Percentiles rank a stretch among this genome's conserved stretches.
phyloP scores from a whole-genome alignment of 2,329 filamentous ascomycete species.

The Aspergillus uvarum region DNA sequence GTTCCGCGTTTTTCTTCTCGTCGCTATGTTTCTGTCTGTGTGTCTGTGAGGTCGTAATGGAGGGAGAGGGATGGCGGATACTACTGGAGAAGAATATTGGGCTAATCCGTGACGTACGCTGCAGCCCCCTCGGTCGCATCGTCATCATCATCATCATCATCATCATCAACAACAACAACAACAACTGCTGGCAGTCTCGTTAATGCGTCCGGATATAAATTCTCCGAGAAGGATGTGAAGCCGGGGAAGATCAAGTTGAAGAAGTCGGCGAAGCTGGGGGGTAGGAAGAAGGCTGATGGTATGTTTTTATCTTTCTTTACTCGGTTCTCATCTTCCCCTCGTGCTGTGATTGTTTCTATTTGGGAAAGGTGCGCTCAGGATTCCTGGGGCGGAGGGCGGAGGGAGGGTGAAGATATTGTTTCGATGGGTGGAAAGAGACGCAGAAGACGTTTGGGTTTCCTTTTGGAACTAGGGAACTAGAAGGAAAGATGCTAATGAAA shows the following conservation, averaged over 20 bases:
- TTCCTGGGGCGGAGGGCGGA: neutral
- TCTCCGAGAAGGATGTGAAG: conserved; percentile 46
- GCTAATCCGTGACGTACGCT: neutral
- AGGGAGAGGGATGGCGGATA: too few species aligned
- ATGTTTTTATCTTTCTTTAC: conserved; percentile 10
- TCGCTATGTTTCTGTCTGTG: neutral
- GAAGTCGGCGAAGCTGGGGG: conserved; percentile 28
- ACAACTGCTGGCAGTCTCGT: conserved; percentile 39
- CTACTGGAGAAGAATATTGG: too few species aligned
- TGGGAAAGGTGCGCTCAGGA: too few species aligned
- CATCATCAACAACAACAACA: conserved; percentile 15
- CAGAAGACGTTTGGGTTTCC: too few species aligned
- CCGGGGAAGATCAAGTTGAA: conserved; percentile 47
- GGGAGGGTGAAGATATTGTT: neutral
- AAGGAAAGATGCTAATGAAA: neutral
- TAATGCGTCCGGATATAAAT: conserved; percentile 48
- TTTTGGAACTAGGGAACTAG: too few species aligned
- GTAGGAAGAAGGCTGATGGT: conserved; percentile 37
- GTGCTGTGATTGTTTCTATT: too few species aligned
- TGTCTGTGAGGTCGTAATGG: too few species aligned
- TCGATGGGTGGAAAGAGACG: too few species aligned
- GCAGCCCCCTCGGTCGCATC: conserved; percentile 28
- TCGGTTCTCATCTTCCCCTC: neutral
- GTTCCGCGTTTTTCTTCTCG: conserved; percentile 5
- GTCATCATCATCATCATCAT: conserved; percentile 23